These are phyloP conservation scores for Trametes hirsuta DNA, from an alignment of 1,284 basidiomycete species.

Conservation along the genomic window DNA sequence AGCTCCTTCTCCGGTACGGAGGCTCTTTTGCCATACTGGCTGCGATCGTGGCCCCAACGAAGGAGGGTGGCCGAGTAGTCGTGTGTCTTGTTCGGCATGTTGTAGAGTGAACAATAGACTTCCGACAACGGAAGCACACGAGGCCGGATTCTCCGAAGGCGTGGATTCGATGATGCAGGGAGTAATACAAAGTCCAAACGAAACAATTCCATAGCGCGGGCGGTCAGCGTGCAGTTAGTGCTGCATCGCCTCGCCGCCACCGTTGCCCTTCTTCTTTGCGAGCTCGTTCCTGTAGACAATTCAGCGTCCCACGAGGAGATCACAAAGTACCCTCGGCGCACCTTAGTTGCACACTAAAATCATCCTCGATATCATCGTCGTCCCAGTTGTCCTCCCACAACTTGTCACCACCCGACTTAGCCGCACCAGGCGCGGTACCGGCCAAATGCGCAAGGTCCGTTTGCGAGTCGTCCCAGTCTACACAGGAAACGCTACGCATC, in stretches of 20 bases:
- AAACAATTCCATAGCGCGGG: neutral
- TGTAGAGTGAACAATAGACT: too few relatives aligned
- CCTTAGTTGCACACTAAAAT: slow-evolving; percentile 96
- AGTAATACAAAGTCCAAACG: slow-evolving; percentile 9
- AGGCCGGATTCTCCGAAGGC: neutral
- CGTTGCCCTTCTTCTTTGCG: slow-evolving; percentile 56
- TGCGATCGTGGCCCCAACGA: too few relatives aligned
- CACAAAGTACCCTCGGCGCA: slow-evolving; percentile 41
- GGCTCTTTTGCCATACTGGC: too few relatives aligned
- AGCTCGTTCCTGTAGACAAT: slow-evolving; percentile 58
- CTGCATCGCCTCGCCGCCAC: slow-evolving; percentile 55
- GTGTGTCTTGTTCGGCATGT: too few relatives aligned
- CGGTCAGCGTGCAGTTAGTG: slow-evolving; percentile 39
- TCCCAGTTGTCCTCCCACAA: slow-evolving; percentile 99
- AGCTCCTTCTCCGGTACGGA: neutral
- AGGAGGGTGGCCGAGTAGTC: too few relatives aligned
- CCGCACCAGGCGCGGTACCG: slow-evolving; percentile 69
- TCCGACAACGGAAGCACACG: neutral
- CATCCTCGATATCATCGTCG: slow-evolving; percentile 97
- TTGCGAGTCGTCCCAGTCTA: slow-evolving; percentile 87
- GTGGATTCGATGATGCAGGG: slow-evolving; percentile 1
- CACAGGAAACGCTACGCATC: neutral
- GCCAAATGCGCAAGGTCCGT: slow-evolving; percentile 79
- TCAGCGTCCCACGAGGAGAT: neutral
- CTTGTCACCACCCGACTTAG: slow-evolving; percentile 78